Evolutionary conservation across 2,329 filamentous ascomycete genomes (phyloP).

Genomic region (Fonsecaea pedrosoi): DNA sequence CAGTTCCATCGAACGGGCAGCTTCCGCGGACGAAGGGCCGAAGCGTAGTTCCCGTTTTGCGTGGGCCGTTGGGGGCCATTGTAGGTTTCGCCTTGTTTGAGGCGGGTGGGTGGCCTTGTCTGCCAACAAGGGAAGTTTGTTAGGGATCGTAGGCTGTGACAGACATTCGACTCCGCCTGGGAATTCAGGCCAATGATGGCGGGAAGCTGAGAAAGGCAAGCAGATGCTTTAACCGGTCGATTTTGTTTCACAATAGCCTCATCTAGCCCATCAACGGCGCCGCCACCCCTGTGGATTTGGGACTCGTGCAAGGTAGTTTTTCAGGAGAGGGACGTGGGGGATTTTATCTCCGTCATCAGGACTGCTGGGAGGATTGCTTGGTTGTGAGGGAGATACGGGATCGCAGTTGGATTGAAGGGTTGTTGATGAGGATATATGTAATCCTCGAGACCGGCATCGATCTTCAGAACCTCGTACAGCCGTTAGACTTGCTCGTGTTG

Average conservation of each 20-base stretch:
- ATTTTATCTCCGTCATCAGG: background rate
- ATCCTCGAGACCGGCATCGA: background rate
- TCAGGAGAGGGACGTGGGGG: constrained; percentile 6
- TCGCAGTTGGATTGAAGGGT: background rate
- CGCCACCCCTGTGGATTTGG: constrained; percentile 10
- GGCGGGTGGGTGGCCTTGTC: constrained; percentile 18
- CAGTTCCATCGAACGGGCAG: background rate
- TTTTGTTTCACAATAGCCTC: constrained; percentile 21
- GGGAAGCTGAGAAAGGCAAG: constrained; percentile 1
- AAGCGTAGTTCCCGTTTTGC: constrained; percentile 25
- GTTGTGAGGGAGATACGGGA: constrained; percentile 2
- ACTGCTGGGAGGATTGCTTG: constrained; percentile 4
- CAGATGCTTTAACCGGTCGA: constrained; percentile 8
- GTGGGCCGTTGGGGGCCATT: background rate
- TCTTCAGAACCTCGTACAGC: background rate
- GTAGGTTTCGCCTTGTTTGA: constrained; percentile 3
- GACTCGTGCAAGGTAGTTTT: constrained; percentile 2
- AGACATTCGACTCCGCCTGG: constrained; percentile 2
- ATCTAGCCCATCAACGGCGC: constrained; percentile 12
- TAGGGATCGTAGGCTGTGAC: constrained; percentile 6
- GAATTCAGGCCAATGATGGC: constrained; percentile 9
- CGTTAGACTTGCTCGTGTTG: background rate
- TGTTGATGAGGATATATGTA: background rate
- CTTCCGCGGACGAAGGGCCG: constrained; percentile 14
- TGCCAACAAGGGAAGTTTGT: background rate